Conservation (phyloP, 2,329 filamentous ascomycete genomes). For the Aureobasidium lini region DNA sequence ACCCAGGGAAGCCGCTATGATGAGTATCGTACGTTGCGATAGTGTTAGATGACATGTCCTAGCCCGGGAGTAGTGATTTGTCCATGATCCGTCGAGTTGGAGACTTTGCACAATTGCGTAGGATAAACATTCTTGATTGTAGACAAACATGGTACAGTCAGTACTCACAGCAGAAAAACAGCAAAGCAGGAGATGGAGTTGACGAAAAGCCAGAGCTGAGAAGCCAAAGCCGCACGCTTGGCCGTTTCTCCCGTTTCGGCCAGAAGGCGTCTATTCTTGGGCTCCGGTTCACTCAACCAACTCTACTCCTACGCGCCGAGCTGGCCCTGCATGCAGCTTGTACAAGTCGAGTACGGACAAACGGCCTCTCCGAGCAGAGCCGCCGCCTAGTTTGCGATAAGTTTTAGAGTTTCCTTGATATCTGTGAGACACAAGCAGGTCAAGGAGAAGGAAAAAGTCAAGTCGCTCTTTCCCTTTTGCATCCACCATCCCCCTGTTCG, state of each 20-base stretch:
- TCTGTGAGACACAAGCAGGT: background rate
- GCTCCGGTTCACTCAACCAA: background rate
- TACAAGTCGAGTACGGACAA: background rate
- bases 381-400: background rate
- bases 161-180: no score
- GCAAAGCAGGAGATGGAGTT: background rate
- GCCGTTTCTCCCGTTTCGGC: slow-evolving; percentile 10
- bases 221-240: background rate
- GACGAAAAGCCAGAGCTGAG: background rate
- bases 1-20: no score
- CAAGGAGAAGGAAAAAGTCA: background rate
- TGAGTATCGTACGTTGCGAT: no score
- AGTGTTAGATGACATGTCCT: no score
- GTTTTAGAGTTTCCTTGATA: background rate
- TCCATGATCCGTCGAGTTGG: no score
- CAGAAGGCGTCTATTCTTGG: background rate
- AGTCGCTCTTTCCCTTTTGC: background rate
- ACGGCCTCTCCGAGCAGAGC: background rate
- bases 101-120: no score
- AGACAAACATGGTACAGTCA: no score
- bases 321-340: background rate
- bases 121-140: no score
- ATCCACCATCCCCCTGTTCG: background rate
- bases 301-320: background rate
- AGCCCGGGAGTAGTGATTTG: no score